phyloP scores from a whole-genome alignment of 257 asterid species.

The Leptodermis oblonga region DNA sequence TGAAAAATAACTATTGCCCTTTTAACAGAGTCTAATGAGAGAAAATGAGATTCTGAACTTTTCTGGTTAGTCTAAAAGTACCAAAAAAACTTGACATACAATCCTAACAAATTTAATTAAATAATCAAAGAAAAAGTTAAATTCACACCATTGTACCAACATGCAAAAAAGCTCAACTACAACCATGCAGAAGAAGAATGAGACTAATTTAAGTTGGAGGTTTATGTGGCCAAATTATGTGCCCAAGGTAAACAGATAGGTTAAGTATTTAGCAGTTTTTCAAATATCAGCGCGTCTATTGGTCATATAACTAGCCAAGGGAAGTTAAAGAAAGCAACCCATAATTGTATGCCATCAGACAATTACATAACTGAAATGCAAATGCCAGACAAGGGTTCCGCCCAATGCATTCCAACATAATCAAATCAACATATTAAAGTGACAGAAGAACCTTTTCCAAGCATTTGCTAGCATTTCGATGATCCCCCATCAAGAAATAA shows the following conservation, averaged over 20 bases:
- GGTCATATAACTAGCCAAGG: too few species aligned
- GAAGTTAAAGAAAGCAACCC: too few species aligned
- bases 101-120: not conserved
- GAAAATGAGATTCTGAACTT: not conserved
- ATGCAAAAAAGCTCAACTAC: not conserved
- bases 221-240: not conserved
- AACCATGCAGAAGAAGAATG: slow-evolving; percentile 23
- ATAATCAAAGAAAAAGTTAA: not conserved
- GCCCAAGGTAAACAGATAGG: slow-evolving; percentile 12
- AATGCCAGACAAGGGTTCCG: not conserved
- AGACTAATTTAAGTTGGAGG: not conserved
- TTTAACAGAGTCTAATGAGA: not conserved
- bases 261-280: slow-evolving; percentile 43
- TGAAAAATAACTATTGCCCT: not conserved
- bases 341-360: not conserved
- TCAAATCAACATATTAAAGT: not conserved
- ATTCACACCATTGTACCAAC: not conserved
- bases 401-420: slow-evolving; percentile 1
- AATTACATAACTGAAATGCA: not conserved
- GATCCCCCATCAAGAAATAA: slow-evolving; percentile 79
- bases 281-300: not conserved
- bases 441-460: slow-evolving; percentile 64
- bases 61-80: not conserved
- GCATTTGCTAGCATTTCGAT: slow-evolving; percentile 77
- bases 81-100: slow-evolving; percentile 4